Evolutionary conservation across 176 grass and related monocot genomes (phyloP), one percentile per base, ranked within the genome.

Genomic region (Alopecurus myosuroides): DNA sequence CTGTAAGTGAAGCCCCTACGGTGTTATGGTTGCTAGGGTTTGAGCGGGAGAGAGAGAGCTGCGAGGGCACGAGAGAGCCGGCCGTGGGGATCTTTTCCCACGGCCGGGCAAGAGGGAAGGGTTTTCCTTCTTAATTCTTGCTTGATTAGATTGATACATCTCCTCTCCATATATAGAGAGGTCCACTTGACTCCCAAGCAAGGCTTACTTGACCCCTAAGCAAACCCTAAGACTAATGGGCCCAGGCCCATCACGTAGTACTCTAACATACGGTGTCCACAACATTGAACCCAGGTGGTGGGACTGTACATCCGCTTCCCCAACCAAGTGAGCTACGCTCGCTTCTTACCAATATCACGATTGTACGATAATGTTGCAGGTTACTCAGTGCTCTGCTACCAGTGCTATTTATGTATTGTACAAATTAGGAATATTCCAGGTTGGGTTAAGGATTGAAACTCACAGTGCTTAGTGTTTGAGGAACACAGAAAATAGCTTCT

Each of bases 401-500:
- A 51, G 45, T 57, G 51, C 3, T 77, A 55, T 77, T 77, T 57
- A 55, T 26, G 75, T 57, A 26, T 39, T 37, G 74, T 77, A 25
- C 28, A 74, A 30, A 74, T 15, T 74, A 74, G 67, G 63, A 74
- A 74, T 74, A 31, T 4, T 49, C 70, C 49, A 49, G 42, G 44
- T 74, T 49, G 48, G 8, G 69, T 36, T 31, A 88, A 84, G 22
- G 39, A 84, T n/a, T 58, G 60, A 80, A 86, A 6, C 95, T 97
- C 58, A 97, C 95, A 86, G 36, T 81, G 70, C 55, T 89, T 89
- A 97, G 87, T 45, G 95, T 94, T 89, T 97, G 88, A 56, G 92
- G 90, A 33, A 94, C 88, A 74, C 95, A 97, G 75, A 97, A 97
- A 82, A 97, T 92, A 91, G 57, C 95, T 83, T 92, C 86, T 50